phyloP scores from a whole-genome alignment of 805 yeast species.

The Dipodascopsis tothii region DNA sequence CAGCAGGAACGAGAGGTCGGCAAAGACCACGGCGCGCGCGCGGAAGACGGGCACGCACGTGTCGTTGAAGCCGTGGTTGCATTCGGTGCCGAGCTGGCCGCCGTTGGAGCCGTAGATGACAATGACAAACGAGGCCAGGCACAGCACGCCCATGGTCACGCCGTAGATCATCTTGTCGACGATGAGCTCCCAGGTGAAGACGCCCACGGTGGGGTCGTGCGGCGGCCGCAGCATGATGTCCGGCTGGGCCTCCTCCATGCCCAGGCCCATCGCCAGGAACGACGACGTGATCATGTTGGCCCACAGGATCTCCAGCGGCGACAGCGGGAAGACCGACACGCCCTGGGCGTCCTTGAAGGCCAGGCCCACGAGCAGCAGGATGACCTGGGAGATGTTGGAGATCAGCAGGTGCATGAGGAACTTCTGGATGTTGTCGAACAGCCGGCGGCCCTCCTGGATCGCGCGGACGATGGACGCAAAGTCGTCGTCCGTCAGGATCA shows the following conservation, averaged over 20 bases:
- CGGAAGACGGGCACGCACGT: conserved; percentile 58
- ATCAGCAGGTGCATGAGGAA: conserved; percentile 68
- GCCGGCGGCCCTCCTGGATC: conserved; percentile 74
- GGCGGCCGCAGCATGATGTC: conserved; percentile 64
- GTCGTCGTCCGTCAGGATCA: conserved; percentile 70
- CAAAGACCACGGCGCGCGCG: conserved; percentile 72
- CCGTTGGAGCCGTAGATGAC: conserved; percentile 58
- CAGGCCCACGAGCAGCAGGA: conserved; percentile 62
- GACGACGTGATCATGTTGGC: conserved; percentile 70
- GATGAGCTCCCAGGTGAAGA: conserved; percentile 62
- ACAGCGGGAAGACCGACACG: conserved; percentile 71
- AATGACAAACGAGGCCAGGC: conserved; percentile 59
- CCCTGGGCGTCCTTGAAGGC: conserved; percentile 58
- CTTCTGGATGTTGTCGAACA: conserved; percentile 71
- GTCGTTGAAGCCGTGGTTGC: conserved; percentile 47
- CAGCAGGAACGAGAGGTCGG: conserved; percentile 81
- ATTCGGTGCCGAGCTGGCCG: conserved; percentile 58
- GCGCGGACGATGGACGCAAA: conserved; percentile 74
- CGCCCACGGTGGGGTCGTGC: conserved; percentile 46
- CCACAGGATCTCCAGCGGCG: conserved; percentile 78
- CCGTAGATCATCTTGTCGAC: conserved; percentile 69
- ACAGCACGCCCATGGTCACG: conserved; percentile 54
- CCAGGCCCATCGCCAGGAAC: conserved; percentile 80
- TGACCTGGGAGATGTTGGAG: conserved; percentile 65
- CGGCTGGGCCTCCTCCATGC: conserved; percentile 57